phyloP scores from a whole-genome alignment of 2,329 filamentous ascomycete species.

The Ophiostoma tasmaniense region DNA sequence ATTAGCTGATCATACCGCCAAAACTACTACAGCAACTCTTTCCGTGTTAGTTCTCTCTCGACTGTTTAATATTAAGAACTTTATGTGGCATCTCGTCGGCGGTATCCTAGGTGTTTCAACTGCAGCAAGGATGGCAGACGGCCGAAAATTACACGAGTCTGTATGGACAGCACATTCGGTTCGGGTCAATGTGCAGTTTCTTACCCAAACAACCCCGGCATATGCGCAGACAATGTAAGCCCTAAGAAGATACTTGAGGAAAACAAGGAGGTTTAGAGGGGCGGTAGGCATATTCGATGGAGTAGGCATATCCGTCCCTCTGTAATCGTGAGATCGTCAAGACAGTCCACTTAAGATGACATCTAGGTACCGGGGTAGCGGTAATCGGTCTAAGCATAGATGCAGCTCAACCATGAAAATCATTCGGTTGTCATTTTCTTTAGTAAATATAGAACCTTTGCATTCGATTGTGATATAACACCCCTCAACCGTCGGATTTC shows the following conservation, averaged over 20 bases:
- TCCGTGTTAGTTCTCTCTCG: not conserved
- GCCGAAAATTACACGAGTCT: not conserved
- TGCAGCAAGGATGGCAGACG: not conserved
- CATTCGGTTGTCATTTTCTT: not conserved
- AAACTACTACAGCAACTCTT: not conserved
- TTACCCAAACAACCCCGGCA: not conserved
- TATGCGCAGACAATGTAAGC: not conserved
- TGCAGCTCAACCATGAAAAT: not conserved
- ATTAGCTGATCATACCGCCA: not conserved
- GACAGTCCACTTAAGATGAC: conserved; percentile 3
- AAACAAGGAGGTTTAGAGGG: not conserved
- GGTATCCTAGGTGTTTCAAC: not conserved
- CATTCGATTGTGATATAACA: not conserved
- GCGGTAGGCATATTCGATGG: not conserved
- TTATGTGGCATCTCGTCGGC: not conserved
- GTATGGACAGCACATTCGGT: not conserved
- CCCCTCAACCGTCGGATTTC: no score
- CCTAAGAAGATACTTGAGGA: not conserved
- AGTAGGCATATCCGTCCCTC: not conserved
- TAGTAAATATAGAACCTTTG: not conserved
- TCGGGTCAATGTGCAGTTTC: not conserved
- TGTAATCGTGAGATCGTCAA: not conserved
- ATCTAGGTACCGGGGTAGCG: not conserved
- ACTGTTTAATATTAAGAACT: not conserved
- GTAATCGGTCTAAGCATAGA: not conserved